These are phyloP conservation scores for Diaporthe vaccinii DNA, from an alignment of 2,329 filamentous ascomycete genomes.

Conservation along the genomic window DNA sequence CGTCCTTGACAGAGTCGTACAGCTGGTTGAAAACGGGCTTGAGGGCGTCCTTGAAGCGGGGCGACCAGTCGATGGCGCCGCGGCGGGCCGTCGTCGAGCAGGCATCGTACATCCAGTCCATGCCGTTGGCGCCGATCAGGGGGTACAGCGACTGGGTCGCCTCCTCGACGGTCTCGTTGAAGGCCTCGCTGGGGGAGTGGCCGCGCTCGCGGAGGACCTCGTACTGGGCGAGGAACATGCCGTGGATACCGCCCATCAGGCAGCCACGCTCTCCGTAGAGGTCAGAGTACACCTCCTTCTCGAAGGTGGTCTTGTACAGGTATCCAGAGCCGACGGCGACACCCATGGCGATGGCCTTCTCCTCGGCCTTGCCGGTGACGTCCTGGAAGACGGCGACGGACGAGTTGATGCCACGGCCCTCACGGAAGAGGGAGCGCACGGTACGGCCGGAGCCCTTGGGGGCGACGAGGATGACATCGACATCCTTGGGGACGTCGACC, in stretches of 20 bases:
- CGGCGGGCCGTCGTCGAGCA: slow-evolving; percentile 99
- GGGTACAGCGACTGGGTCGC: slow-evolving; percentile 98
- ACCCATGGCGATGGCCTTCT: slow-evolving; percentile 97
- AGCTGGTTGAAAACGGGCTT: slow-evolving; percentile 99
- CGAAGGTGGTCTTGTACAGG: slow-evolving; percentile 99
- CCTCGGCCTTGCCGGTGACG: slow-evolving; percentile 96
- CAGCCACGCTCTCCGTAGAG: slow-evolving; percentile 99
- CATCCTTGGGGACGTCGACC: slow-evolving; percentile 94
- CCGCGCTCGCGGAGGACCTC: slow-evolving; percentile 99
- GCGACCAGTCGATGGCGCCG: slow-evolving; percentile 98
- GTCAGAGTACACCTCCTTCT: slow-evolving; percentile 99
- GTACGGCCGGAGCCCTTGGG: slow-evolving; percentile 99
- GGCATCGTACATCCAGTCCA: slow-evolving; percentile 99
- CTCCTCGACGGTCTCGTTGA: slow-evolving; percentile 99
- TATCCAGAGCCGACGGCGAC: slow-evolving; percentile 98
- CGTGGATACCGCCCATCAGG: slow-evolving; percentile 99
- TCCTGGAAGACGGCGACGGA: slow-evolving; percentile 99
- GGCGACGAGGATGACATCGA: slow-evolving; percentile 99
- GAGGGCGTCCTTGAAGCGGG: slow-evolving; percentile 95
- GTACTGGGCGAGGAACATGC: slow-evolving; percentile 99
- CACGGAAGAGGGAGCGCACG: slow-evolving; percentile 97
- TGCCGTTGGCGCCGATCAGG: slow-evolving; percentile 95
- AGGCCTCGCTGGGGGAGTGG: slow-evolving; percentile 97
- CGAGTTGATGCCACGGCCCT: slow-evolving; percentile 99
- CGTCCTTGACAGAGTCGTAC: slow-evolving; percentile 92